Evolutionary conservation across 2,329 filamentous ascomycete species (phyloP).

Genomic region (Venturia oleaginea): DNA sequence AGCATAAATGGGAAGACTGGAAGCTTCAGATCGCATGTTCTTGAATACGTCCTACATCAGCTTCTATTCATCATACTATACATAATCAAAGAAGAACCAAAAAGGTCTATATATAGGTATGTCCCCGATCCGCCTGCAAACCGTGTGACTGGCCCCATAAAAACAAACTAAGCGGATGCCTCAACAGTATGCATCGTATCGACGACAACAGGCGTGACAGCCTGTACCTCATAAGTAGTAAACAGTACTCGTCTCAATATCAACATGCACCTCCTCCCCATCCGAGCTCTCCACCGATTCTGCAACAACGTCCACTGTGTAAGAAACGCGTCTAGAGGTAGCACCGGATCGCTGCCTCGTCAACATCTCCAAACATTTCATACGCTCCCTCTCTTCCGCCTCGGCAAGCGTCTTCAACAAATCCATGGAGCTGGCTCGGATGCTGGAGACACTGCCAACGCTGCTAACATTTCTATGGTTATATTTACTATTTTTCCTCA

Average conservation of each 20-base stretch:
- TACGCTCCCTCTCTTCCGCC: constrained; percentile 27
- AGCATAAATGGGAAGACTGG: no score
- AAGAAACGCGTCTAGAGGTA: not conserved
- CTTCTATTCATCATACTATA: constrained; percentile 3
- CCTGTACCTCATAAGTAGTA: not conserved
- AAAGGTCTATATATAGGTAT: constrained; percentile 3
- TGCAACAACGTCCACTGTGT: not conserved
- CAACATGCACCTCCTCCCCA: not conserved
- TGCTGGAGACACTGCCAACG: constrained; percentile 24
- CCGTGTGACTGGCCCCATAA: not conserved
- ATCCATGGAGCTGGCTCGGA: constrained; percentile 33
- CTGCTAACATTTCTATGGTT: constrained; percentile 17
- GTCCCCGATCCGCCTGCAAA: not conserved
- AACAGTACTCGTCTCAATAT: not conserved
- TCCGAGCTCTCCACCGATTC: not conserved
- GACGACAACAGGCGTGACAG: not conserved
- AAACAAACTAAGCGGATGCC: not conserved
- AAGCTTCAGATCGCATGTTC: not conserved
- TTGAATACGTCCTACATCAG: not conserved
- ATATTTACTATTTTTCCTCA: constrained; percentile 12
- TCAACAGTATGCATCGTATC: not conserved
- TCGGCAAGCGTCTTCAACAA: constrained; percentile 29
- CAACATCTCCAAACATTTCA: constrained; percentile 6
- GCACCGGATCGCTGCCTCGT: not conserved
- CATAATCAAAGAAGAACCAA: constrained; percentile 6